Evolutionary conservation across 2,329 filamentous ascomycete genomes (phyloP).

Genomic region (Penicillium sp.): DNA sequence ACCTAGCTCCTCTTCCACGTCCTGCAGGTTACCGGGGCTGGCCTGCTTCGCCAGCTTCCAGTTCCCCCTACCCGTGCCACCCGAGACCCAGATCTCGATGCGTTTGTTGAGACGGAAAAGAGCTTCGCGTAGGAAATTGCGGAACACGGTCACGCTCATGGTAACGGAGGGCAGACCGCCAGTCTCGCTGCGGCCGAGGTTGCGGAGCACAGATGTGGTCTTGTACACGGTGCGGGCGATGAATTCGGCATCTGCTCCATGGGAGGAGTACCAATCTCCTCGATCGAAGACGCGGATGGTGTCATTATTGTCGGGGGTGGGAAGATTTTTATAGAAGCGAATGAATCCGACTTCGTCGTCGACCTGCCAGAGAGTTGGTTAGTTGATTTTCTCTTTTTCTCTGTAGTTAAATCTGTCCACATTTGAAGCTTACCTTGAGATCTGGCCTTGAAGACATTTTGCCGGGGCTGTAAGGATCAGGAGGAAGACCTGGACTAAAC

Average conservation of each 20-base stretch:
- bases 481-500: conserved; percentile 9
- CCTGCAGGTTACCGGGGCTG: conserved; percentile 92
- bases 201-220: conserved; percentile 89
- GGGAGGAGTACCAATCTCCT: conserved; percentile 83
- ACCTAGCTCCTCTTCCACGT: conserved; percentile 92
- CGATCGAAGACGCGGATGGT: conserved; percentile 90
- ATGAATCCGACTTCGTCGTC: conserved; percentile 98
- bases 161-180: conserved; percentile 90
- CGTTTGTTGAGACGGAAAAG: conserved; percentile 87
- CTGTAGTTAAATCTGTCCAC: neutral
- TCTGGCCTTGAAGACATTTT: conserved; percentile 68
- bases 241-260: conserved; percentile 45
- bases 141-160: conserved; percentile 90
- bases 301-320: conserved; percentile 55
- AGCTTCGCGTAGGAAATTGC: conserved; percentile 90
- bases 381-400: neutral
- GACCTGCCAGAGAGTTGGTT: conserved; percentile 52
- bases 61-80: conserved; percentile 66
- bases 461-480: conserved; percentile 12
- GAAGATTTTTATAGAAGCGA: conserved; percentile 86
- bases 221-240: conserved; percentile 74
- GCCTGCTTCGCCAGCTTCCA: conserved; percentile 92
- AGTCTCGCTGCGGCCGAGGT: conserved; percentile 76
- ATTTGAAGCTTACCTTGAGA: conserved; percentile 55
- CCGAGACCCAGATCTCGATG: conserved; percentile 80